Base-by-base conservation (phyloP, 176 grass and related monocot species). In the Tuctoria greenei region DNA sequence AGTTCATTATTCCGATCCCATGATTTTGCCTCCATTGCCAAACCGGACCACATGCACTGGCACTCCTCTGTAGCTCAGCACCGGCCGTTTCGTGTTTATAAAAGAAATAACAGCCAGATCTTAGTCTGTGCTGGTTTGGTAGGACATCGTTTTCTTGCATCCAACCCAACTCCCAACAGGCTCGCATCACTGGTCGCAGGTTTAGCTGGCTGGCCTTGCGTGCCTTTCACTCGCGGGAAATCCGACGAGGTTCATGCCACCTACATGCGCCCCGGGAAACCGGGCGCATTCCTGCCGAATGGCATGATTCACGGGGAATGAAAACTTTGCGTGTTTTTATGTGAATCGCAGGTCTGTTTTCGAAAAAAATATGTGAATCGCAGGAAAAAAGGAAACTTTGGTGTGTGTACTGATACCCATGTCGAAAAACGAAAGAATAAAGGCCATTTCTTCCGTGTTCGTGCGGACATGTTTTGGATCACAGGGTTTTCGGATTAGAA, bases 261-360 rank as follows among this genome's bases (percentile, higher is more conserved):
- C 14, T 26, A 10, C 83, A 68, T 69, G 78, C 23, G 31, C 10
- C 18, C 77, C 12, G 15, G 38, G 24, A 43, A 51, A 73, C 40
- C 51, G 66, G 49, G n/a, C 68, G 59, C 58, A 49, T 12, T 16
- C 57, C 7, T 76, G 78, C 20, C 62, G 18, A 20, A 23, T 67
- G 52, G 14, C 23, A 46, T 42, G 20, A 0, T 24, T 60, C 20
- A n/a, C 8, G 39, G 39, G 39, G 9, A 10, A 8, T 8, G 8
- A 41, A 41, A 31, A 31, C 31, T 31, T 41, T 41, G 7, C 6
- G 1, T 41, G 9, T n/a, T n/a, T n/a, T n/a, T n/a, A 0, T 54
- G 51, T 6, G 2, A 54, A 34, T 35, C 59, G 7, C 5, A 34
- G 59, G n/a, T n/a, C n/a, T n/a, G n/a, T n/a, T n/a, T n/a, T n/a